A percentile compares a stretch with the other conserved stretches of the same genome.
These are phyloP conservation scores for Pterocarpus santalinus DNA, from an alignment of 306 rosid species.

Conservation along the genomic window DNA sequence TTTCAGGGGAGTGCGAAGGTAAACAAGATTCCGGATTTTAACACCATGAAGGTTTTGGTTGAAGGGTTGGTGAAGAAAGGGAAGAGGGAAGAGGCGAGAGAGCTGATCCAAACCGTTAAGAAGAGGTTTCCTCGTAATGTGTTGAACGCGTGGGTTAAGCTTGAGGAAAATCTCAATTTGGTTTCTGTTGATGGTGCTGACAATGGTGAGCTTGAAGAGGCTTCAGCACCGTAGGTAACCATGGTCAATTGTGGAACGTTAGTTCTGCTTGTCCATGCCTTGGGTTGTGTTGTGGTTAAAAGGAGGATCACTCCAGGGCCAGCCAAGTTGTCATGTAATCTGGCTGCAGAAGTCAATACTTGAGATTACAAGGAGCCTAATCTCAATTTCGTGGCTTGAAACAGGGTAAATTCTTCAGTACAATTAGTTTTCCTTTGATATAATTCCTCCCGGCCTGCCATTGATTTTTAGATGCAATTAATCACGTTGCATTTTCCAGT, in stretches of 20 bases:
- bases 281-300: neutral
- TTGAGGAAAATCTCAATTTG: slow-evolving; percentile 68
- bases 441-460: too few species aligned
- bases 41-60: slow-evolving; percentile 60
- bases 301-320: too few species aligned
- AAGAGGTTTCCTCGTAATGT: slow-evolving; percentile 69
- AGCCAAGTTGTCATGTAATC: neutral
- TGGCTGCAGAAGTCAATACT: neutral
- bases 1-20: slow-evolving; percentile 71
- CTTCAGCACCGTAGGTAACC: slow-evolving; percentile 24
- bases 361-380: neutral
- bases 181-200: slow-evolving; percentile 32
- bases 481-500: neutral
- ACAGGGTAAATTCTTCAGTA: neutral
- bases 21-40: slow-evolving; percentile 69
- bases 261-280: neutral
- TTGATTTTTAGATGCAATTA: neutral
- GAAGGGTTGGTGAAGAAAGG: slow-evolving; percentile 67
- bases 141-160: slow-evolving; percentile 64
- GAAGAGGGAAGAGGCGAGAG: slow-evolving; percentile 64
- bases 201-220: slow-evolving; percentile 50
- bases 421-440: too few species aligned
- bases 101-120: slow-evolving; percentile 61
- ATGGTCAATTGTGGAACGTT: too few species aligned
- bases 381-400: neutral